Base-by-base conservation (phyloP, 2,329 filamentous ascomycete genomes). In the Aspergillus clavatus region DNA sequence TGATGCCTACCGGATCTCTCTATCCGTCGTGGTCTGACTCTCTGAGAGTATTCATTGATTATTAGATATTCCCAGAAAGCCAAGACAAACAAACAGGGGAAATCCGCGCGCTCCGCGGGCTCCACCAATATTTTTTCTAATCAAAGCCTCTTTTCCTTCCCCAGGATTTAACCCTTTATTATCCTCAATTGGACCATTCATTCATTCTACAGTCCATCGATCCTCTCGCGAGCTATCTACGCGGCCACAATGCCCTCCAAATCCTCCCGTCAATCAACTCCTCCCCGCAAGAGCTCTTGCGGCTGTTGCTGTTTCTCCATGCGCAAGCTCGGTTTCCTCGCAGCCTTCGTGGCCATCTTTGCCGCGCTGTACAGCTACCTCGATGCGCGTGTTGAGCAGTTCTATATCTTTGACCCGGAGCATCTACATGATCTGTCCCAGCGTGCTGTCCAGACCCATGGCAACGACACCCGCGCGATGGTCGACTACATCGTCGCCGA, bases 391-490 rank as follows among this genome's bases (percentile, higher is more conserved):
- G 60, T 69, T 38, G 61, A 69, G 38, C 67, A 62, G 42, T 75
- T 90, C 73, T 93, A 89, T 76, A 80, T 93, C 67, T 90, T 94
- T 69, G 72, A 82, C 43, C 78, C 79, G 2, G 72, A 75, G 12
- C 77, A 87, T 50, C 76, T 94, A 48, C 81, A 88, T 62, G 76
- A 83, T 49, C 70, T 93, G 26, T 78, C 84, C 8, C 71, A 79
- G 67, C 77, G 80, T 51, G 84, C 81, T 24, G 79, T 94, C 52
- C 73, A 70, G 7, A 68, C 76, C 29, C 82, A 91, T 65, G 87
- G 86, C 56, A 86, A 90, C 65, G 79, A 91, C 72, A 94, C 88
- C 11, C 68, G 75, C 46, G 74, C 75, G 45, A 78, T 89, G 7
- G 84, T 89, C 48, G 63, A 76, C 53, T 82, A 79, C 70, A 89